These are phyloP conservation scores for Ophiostoma quercus DNA, from an alignment of 2,329 filamentous ascomycete genomes.

Conservation along the genomic window DNA sequence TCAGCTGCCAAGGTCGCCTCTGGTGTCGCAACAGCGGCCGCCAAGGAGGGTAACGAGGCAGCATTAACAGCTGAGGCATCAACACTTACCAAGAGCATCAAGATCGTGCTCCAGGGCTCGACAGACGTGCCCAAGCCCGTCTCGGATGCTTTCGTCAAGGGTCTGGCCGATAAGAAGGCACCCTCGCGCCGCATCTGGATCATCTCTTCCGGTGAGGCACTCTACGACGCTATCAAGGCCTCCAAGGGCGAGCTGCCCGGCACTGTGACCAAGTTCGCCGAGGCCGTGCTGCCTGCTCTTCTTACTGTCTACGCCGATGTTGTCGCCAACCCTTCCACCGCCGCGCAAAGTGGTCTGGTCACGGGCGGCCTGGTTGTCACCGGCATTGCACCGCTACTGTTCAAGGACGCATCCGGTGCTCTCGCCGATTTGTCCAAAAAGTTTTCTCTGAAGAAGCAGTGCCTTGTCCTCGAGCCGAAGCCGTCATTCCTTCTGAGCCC, in stretches of 20 bases:
- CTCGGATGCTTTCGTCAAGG: conserved; percentile 70
- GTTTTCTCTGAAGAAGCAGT: conserved; percentile 58
- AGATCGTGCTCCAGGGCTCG: conserved; percentile 56
- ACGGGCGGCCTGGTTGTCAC: conserved; percentile 71
- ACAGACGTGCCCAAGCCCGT: conserved; percentile 60
- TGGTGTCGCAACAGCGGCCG: conserved; percentile 61
- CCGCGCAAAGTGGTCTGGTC: conserved; percentile 77
- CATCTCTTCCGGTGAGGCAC: conserved; percentile 63
- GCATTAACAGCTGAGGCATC: conserved; percentile 72
- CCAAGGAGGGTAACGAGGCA: conserved; percentile 84
- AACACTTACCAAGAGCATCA: conserved; percentile 61
- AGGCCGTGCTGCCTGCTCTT: conserved; percentile 51
- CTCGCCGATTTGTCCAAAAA: conserved; percentile 51
- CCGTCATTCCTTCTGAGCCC: conserved; percentile 81
- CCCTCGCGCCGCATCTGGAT: conserved; percentile 76
- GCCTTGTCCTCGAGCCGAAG: conserved; percentile 67
- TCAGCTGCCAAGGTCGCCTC: conserved; percentile 62
- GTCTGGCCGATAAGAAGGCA: conserved; percentile 77
- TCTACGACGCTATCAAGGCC: conserved; percentile 49
- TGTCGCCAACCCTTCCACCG: conserved; percentile 67
- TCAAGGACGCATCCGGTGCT: conserved; percentile 49
- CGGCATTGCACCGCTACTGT: conserved; percentile 54
- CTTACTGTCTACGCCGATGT: conserved; percentile 73
- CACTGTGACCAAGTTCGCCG: conserved; percentile 47
- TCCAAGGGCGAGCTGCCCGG: conserved; percentile 42